A percentile compares a stretch with the other conserved stretches of the same genome.
Evolutionary conservation across 371 early-diverging fungal genomes (phyloP).

Genomic region (Mucor indicus): DNA sequence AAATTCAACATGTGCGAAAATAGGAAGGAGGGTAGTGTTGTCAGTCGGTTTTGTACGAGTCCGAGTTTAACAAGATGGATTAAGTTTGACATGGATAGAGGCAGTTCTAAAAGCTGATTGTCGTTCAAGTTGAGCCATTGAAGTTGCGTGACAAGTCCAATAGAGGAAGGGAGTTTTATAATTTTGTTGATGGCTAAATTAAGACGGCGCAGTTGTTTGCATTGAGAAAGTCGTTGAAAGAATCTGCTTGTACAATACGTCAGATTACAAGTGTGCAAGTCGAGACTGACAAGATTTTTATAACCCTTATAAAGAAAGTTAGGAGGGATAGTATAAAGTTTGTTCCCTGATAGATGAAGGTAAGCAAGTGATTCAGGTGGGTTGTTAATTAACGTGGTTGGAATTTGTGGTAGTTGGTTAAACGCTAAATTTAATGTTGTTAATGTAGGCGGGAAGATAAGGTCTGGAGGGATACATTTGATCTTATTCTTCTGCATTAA

Average conservation of each 20-base stretch:
- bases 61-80: slow-evolving; percentile 64
- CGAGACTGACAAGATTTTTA: slow-evolving; percentile 53
- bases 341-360: slow-evolving; percentile 59
- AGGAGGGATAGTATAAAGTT: slow-evolving; percentile 40
- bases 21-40: slow-evolving; percentile 44
- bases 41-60: slow-evolving; percentile 63
- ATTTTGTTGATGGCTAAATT: slow-evolving; percentile 67
- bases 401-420: slow-evolving; percentile 46
- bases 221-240: slow-evolving; percentile 26
- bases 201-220: slow-evolving; percentile 48
- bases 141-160: slow-evolving; percentile 49
- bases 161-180: slow-evolving; percentile 46
- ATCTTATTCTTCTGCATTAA: slow-evolving; percentile 50
- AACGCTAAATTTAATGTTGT: slow-evolving; percentile 46
- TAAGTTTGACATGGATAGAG: slow-evolving; percentile 51
- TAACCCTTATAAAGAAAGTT: slow-evolving; percentile 45
- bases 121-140: slow-evolving; percentile 76
- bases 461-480: slow-evolving; percentile 20
- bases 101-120: slow-evolving; percentile 55
- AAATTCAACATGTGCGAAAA: slow-evolving; percentile 36
- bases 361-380: slow-evolving; percentile 50
- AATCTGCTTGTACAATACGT: slow-evolving; percentile 19
- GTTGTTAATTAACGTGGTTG: slow-evolving; percentile 36
- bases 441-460: slow-evolving; percentile 27
- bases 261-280: slow-evolving; percentile 62